Evolutionary conservation across 2,329 filamentous ascomycete genomes (phyloP).

Genomic region (Fusarium pseudonygamai): DNA sequence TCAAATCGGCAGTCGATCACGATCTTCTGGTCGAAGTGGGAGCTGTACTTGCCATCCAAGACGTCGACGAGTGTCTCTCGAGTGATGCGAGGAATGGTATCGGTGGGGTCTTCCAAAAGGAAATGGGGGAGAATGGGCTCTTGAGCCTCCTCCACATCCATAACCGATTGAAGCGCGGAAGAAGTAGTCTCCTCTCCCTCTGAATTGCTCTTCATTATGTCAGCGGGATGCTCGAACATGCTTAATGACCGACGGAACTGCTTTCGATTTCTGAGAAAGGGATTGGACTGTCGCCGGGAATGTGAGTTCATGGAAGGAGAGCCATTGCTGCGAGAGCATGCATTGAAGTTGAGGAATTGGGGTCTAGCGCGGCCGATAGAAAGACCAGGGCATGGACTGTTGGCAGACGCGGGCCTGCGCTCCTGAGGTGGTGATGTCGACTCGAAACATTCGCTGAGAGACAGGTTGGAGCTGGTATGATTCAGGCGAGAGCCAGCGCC

Average conservation of each 20-base stretch:
- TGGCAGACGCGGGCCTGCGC: constrained; percentile 67
- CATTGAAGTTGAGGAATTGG: constrained; percentile 69
- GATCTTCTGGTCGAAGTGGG: constrained; percentile 80
- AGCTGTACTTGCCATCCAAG: constrained; percentile 83
- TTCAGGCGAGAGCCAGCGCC: constrained; percentile 53
- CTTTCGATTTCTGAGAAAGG: constrained; percentile 79
- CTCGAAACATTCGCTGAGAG: constrained; percentile 82
- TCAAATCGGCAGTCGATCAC: constrained; percentile 98
- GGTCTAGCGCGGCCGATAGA: constrained; percentile 71
- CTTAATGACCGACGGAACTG: constrained; percentile 92
- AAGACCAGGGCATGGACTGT: constrained; percentile 64
- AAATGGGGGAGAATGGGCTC: constrained; percentile 85
- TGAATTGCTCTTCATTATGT: constrained; percentile 82
- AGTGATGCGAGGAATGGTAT: constrained; percentile 88
- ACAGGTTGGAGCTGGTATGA: constrained; percentile 57
- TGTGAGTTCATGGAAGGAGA: constrained; percentile 76
- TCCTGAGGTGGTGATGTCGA: constrained; percentile 79
- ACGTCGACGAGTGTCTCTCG: constrained; percentile 85
- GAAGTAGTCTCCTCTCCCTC: constrained; percentile 62
- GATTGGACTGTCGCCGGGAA: constrained; percentile 76
- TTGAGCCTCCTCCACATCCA: constrained; percentile 82
- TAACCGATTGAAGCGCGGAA: constrained; percentile 72
- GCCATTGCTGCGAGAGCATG: constrained; percentile 69
- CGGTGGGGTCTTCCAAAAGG: constrained; percentile 78
- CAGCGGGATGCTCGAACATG: constrained; percentile 95